Evolutionary conservation across 2,329 filamentous ascomycete species (phyloP).

Genomic region (Chaetomiaceae sp.): DNA sequence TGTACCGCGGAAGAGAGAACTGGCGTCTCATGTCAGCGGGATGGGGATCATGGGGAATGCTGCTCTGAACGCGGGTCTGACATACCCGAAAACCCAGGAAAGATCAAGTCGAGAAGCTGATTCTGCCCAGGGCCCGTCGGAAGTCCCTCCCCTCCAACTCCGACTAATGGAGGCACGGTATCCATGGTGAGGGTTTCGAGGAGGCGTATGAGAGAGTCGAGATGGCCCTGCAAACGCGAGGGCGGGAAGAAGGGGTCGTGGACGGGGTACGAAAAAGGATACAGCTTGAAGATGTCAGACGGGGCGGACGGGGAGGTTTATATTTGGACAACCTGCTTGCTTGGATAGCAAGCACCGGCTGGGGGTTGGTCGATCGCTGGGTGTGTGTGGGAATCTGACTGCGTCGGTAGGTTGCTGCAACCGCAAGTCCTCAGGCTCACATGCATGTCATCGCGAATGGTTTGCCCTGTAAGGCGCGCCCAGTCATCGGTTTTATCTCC

Average conservation of each 20-base stretch:
- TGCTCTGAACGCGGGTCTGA: background rate
- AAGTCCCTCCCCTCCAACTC: background rate
- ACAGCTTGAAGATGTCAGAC: conserved; percentile 1
- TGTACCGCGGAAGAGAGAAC: conserved; percentile 50
- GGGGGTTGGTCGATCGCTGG: too few relatives aligned
- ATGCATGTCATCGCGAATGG: too few relatives aligned
- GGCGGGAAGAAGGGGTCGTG: background rate
- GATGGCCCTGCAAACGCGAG: background rate
- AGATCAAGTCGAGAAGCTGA: conserved; percentile 55
- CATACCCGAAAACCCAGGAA: conserved; percentile 52
- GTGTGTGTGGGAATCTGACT: too few relatives aligned
- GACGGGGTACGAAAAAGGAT: background rate
- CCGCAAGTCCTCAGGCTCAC: too few relatives aligned
- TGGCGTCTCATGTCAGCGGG: conserved; percentile 31
- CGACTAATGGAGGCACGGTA: background rate
- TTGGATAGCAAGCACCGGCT: too few relatives aligned
- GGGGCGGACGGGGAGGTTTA: too few relatives aligned
- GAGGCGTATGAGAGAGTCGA: conserved; percentile 3
- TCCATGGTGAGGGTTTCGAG: conserved; percentile 15
- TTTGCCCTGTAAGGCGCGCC: too few relatives aligned
- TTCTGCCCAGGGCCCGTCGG: background rate
- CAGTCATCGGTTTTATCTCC: too few relatives aligned
- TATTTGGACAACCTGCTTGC: too few relatives aligned
- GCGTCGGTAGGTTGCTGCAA: too few relatives aligned
- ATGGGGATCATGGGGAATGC: background rate